Base-by-base conservation (phyloP, 352 stramenopile species). In the Globisporangium spiculum region DNA sequence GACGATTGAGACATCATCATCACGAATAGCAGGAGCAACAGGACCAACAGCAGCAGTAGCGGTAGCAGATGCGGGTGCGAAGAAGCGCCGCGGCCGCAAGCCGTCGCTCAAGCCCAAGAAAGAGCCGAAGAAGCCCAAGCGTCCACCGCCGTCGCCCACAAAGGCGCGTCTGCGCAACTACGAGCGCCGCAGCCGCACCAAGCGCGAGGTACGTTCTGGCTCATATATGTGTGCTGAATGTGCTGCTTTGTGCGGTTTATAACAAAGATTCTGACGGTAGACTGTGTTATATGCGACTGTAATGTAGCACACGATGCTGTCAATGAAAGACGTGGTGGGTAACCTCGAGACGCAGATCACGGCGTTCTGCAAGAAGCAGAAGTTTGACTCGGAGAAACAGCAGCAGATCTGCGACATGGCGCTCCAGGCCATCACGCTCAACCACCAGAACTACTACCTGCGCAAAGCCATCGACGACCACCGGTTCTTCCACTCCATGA, bases 401-500 rank as follows among this genome's bases (percentile, higher is more conserved):
- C 68, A 78, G 63, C 68, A 72, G 36, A 72, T 87, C 52, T 67
- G 67, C 50, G 69, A 81, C 24, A 65, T 86, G 22, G 72, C 74
- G 7, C 67, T 84, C 61, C 78, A 88, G 60, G 74, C 76, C 20
- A 78, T 76, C 34, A 63, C 68, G 52, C 78, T 88, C 20, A 76
- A 75, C 44, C 76, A 86, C 68, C 73, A 84, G 67, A 88, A 88
- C 69, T 84, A 79, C 65, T 69, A 74, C 32, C 69, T 88, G n/a
- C 68, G 75, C 22, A 77, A 78, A 44, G 74, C 74, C 3, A 73
- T 88, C 27, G 78, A 88, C 57, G 76, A 84, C 57, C 80, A 88
- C 66, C 63, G 60, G 36, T 88, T 88, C 64, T 88, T 88, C 66
- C 80, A 88, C 68, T 83, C 74, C 22, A 88, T 86, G 80, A 54